Conservation (phyloP, 257 asterid genomes). For the Coffea canephora region DNA sequence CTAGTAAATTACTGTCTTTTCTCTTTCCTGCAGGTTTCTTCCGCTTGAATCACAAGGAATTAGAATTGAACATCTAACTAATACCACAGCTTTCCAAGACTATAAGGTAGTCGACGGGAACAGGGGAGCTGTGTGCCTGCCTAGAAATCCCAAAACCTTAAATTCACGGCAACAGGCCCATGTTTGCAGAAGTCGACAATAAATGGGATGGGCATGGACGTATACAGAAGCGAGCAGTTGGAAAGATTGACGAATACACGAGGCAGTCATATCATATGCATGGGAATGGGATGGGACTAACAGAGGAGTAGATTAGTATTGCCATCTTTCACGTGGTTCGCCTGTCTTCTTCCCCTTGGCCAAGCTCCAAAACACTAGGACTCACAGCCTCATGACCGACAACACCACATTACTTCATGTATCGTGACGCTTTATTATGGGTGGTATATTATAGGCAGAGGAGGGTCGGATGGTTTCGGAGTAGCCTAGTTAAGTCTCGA, state of each 20-base stretch:
- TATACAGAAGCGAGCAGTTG: neutral
- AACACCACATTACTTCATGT: neutral
- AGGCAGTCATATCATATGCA: neutral
- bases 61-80: too few relatives aligned
- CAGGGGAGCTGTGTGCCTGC: neutral
- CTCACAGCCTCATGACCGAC: neutral
- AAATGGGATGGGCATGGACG: neutral
- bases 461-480: too few relatives aligned
- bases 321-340: slow-evolving; percentile 24
- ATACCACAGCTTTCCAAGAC: neutral
- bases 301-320: slow-evolving; percentile 5
- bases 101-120: neutral
- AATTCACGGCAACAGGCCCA: neutral
- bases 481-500: too few relatives aligned
- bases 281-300: slow-evolving; percentile 8
- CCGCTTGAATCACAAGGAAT: too few relatives aligned
- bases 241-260: neutral
- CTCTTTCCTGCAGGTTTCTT: too few relatives aligned
- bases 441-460: too few relatives aligned
- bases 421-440: neutral
- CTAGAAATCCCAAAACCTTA: slow-evolving; percentile 8
- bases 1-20: too few relatives aligned
- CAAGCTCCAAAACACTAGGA: neutral
- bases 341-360: slow-evolving; percentile 24
- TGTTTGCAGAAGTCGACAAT: neutral